Evolutionary conservation across 1,284 basidiomycete genomes (phyloP).

Genomic region (Puccinia brachypodii): DNA sequence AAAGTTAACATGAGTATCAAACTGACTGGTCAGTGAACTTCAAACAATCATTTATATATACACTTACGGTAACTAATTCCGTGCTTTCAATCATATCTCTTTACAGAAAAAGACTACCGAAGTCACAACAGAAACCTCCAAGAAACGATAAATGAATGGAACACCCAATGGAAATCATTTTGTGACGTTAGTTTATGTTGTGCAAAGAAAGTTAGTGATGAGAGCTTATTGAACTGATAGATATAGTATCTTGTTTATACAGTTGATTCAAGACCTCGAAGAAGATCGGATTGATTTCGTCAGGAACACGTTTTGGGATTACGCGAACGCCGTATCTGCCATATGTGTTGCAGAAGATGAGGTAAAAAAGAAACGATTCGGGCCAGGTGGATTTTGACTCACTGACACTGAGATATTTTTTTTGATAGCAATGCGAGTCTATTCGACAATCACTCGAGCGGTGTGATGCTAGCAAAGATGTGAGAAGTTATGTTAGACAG

Average conservation of each 20-base stretch:
- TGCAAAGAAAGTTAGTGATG: not conserved
- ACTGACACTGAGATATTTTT: not conserved
- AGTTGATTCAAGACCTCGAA: conserved; percentile 89
- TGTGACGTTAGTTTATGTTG: conserved; percentile 53
- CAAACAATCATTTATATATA: not conserved
- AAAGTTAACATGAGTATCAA: conserved; percentile 83
- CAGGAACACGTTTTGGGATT: conserved; percentile 93
- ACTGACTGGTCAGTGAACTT: conserved; percentile 66
- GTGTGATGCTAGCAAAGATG: conserved; percentile 24
- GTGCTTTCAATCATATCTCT: not conserved
- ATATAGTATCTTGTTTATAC: not conserved
- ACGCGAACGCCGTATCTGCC: conserved; percentile 89
- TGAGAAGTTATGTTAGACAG: conserved; percentile 19
- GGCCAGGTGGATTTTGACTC: no score
- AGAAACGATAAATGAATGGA: conserved; percentile 29
- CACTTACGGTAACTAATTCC: conserved; percentile 66
- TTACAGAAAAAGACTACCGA: conserved; percentile 53
- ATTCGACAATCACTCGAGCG: conserved; percentile 16
- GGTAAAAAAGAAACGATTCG: conserved; percentile 58
- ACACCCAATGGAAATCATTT: conserved; percentile 38
- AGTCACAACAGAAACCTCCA: conserved; percentile 27
- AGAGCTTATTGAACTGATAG: not conserved
- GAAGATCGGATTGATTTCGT: conserved; percentile 89
- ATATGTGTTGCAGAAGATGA: conserved; percentile 96
- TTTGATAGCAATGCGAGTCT: conserved; percentile 27